phyloP scores from a whole-genome alignment of 2,329 filamentous ascomycete genomes.

The Alternaria longipes region DNA sequence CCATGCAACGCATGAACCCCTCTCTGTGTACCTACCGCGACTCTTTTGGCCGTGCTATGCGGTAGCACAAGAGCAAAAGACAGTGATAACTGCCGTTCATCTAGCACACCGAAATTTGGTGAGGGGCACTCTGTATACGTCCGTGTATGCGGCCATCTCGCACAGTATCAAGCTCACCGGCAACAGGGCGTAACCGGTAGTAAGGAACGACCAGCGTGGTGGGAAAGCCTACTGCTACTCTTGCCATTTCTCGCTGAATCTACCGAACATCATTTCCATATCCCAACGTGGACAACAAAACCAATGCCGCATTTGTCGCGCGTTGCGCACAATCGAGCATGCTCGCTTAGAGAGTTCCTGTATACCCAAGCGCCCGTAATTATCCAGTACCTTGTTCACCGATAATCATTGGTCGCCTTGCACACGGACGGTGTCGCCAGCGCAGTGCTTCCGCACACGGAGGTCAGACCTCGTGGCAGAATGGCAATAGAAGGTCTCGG shows the following conservation, averaged over 20 bases:
- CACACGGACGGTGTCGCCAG: constrained; percentile 20
- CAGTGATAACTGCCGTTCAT: constrained; percentile 26
- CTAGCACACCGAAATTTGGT: constrained; percentile 17
- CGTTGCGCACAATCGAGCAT: constrained; percentile 4
- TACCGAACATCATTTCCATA: constrained; percentile 10
- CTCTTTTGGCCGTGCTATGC: constrained; percentile 18
- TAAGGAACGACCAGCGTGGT: constrained; percentile 24
- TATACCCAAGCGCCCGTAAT: constrained; percentile 32
- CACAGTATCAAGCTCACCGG: constrained; percentile 23
- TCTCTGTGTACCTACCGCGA: constrained; percentile 23
- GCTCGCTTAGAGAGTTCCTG: constrained; percentile 19
- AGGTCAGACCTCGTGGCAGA: constrained; percentile 38
- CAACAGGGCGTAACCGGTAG: constrained; percentile 23
- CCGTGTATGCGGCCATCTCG: constrained; percentile 15
- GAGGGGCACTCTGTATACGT: constrained; percentile 12
- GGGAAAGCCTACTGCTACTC: constrained; percentile 19
- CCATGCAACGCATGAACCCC: constrained; percentile 28
- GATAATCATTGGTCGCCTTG: constrained; percentile 27
- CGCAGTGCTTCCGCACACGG: constrained; percentile 21
- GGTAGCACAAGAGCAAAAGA: constrained; percentile 17
- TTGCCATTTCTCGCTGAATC: constrained; percentile 2
- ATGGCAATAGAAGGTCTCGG: constrained; percentile 28
- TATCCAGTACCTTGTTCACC: constrained; percentile 25
- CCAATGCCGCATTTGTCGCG: constrained; percentile 20
- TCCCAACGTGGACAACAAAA: constrained; percentile 7